Conservation (phyloP, 768 basidiomycete species). For the Naematelia encephala region DNA sequence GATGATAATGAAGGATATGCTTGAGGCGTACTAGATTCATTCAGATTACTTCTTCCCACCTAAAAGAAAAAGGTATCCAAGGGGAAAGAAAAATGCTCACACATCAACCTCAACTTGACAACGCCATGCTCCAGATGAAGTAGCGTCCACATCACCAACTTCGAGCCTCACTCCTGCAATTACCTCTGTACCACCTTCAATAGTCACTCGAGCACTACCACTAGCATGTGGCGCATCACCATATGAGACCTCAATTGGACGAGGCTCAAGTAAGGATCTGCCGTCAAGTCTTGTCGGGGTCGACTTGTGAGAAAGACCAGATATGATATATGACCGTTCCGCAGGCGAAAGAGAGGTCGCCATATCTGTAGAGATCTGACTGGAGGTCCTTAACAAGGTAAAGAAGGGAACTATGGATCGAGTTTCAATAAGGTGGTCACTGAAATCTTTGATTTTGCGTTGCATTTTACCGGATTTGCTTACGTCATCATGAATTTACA, state of each 20-base stretch:
- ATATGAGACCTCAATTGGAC: slow-evolving; percentile 37
- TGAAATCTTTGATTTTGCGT: too few relatives aligned
- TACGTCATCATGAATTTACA: not conserved
- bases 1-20: slow-evolving; percentile 35
- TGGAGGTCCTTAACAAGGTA: too few relatives aligned
- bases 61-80: not conserved
- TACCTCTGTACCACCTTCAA: slow-evolving; percentile 42
- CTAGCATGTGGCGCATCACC: slow-evolving; percentile 48
- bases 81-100: slow-evolving; percentile 23
- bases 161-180: slow-evolving; percentile 48
- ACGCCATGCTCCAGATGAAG: slow-evolving; percentile 27
- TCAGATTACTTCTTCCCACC: too few relatives aligned
- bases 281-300: slow-evolving; percentile 43
- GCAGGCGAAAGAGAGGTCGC: slow-evolving; percentile 37
- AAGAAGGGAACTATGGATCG: too few relatives aligned
- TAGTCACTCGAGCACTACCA: slow-evolving; percentile 39
- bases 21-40: slow-evolving; percentile 40
- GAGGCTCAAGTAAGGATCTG: slow-evolving; percentile 28
- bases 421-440: too few relatives aligned
- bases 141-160: slow-evolving; percentile 33
- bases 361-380: too few relatives aligned
- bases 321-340: slow-evolving; percentile 44
- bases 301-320: slow-evolving; percentile 38
- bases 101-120: slow-evolving; percentile 48
- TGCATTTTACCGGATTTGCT: not conserved